Conservation (phyloP, 352 stramenopile genomes). For the Albugo laibachii region DNA sequence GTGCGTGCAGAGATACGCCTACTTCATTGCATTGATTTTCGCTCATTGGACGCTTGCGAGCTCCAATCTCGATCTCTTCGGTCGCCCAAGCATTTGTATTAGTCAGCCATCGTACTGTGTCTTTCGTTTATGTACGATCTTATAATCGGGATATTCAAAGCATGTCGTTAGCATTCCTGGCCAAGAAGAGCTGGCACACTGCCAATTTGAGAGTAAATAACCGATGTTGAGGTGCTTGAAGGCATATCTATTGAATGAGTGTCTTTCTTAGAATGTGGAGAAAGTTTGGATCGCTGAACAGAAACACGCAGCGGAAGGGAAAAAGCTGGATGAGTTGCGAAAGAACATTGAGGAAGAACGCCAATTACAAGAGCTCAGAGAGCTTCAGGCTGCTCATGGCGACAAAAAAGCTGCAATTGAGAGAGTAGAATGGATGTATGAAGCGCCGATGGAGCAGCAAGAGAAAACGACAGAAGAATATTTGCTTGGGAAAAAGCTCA, state of each 20-base stretch:
- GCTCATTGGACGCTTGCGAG: too few relatives aligned
- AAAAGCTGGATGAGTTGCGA: constrained; percentile 86
- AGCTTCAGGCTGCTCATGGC: constrained; percentile 74
- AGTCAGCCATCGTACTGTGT: too few relatives aligned
- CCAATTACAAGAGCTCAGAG: constrained; percentile 87
- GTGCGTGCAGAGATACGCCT: too few relatives aligned
- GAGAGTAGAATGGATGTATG: constrained; percentile 93
- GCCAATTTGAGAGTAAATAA: constrained; percentile 78
- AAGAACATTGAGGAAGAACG: constrained; percentile 93
- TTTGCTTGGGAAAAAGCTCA: constrained; percentile 80
- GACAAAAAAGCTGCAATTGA: constrained; percentile 66
- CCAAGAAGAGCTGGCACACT: constrained; percentile 97
- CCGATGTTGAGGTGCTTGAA: not conserved
- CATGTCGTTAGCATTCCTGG: constrained; percentile 85
- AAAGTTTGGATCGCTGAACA: constrained; percentile 95
- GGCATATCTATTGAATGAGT: not conserved
- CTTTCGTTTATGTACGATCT: too few relatives aligned
- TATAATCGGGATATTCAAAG: not conserved
- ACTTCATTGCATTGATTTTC: too few relatives aligned
- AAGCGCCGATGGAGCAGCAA: constrained; percentile 67
- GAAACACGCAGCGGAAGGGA: constrained; percentile 82
- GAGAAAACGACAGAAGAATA: constrained; percentile 77
- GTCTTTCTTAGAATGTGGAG: constrained; percentile 82
- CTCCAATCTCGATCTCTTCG: too few relatives aligned
- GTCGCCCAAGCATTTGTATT: too few relatives aligned